Percentiles rank a stretch among this genome's conserved stretches.
Evolutionary conservation across 2,329 filamentous ascomycete species (phyloP).

Genomic region (Fusarium lyarnte): DNA sequence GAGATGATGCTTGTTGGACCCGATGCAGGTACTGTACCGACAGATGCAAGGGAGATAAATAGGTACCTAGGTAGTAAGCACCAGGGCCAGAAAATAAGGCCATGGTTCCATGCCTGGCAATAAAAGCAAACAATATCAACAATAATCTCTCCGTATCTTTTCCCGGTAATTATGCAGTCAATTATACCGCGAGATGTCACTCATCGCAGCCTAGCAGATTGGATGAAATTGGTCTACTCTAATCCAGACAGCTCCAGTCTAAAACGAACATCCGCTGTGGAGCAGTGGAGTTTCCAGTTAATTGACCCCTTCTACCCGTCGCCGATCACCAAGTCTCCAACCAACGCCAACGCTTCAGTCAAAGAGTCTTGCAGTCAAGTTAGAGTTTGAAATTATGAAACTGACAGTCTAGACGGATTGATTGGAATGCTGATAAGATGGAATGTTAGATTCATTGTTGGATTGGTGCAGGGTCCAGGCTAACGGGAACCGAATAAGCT

Average conservation of each 20-base stretch:
- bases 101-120: not conserved
- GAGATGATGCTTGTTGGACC: not conserved
- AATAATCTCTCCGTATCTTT: not conserved
- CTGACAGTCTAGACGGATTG: not conserved
- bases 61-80: not conserved
- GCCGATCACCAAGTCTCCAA: not conserved
- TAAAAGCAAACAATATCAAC: not conserved
- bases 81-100: not conserved
- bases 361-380: too few relatives aligned
- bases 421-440: not conserved
- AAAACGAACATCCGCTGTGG: slow-evolving; percentile 15
- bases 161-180: not conserved
- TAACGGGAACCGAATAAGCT: slow-evolving; percentile 3
- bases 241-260: not conserved
- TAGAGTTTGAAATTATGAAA: not conserved
- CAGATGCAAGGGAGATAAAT: not conserved
- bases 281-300: slow-evolving; percentile 1
- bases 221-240: not conserved
- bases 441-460: not conserved
- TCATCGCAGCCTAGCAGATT: not conserved
- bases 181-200: not conserved
- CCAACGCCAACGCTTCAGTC: not conserved
- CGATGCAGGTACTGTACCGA: slow-evolving; percentile 4
- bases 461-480: not conserved
- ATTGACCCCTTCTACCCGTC: not conserved